Evolutionary conservation across 2,329 filamentous ascomycete genomes (phyloP), one percentile per base, ranked within the genome.

Genomic region (Fusarium tanahbumbuense): DNA sequence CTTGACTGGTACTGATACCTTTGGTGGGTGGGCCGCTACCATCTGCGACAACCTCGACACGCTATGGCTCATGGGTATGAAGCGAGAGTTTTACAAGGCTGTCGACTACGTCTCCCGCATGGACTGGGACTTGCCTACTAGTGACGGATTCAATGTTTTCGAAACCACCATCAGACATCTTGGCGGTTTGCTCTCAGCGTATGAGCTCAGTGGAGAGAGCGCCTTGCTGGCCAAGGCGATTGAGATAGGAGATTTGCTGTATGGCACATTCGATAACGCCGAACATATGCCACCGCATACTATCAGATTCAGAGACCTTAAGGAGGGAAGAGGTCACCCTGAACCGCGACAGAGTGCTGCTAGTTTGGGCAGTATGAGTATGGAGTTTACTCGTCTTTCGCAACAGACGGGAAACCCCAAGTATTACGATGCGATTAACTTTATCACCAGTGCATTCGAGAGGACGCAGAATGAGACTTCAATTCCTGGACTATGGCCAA

Each of bases 81-180:
- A 85, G 71, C 80, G 84, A 1, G 89, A 92, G 52, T 92, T 92
- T 72, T 83, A 87, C 45, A 82, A 85, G 60, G 89, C 89, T 4
- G 87, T 89, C 2, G 78, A 83, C 59, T 86, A 85, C 6, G 84
- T 89, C 8, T 78, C 84, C 6, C 61, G 65, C 7, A 58, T 75
- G 57, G 69, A 75, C 6, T 92, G 90, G 76, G 83, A 85, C 3
- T 83, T 79, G 1, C 86, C 86, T 0, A 76, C 68, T 1, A 68
- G 65, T 5, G 55, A 68, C 8, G 64, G 83, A 22, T 85, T 91
- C 66, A 91, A 90, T 53, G 78, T 91, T 2, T 91, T 92, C 60
- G 90, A 92, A 78, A 91, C 89, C 1, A 91, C 86, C 3, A 91
- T 91, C 62, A 84, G 90, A 34, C 91, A 91, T 74, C 83, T 92